These are phyloP conservation scores for Lactarius psammicola DNA, from an alignment of 768 basidiomycete genomes.

Conservation along the genomic window DNA sequence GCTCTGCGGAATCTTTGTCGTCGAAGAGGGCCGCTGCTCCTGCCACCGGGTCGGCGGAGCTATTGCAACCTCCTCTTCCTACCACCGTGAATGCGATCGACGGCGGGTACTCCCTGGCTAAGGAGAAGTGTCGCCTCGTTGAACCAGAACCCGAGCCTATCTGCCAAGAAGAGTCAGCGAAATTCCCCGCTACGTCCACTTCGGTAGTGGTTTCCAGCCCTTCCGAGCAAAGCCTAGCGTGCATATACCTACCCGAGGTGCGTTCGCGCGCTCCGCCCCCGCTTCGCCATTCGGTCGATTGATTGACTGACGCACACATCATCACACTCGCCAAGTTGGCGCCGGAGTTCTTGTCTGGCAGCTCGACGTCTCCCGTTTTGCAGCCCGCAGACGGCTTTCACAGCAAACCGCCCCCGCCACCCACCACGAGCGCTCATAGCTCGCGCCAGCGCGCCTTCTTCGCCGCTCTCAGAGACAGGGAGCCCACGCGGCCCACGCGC, in stretches of 20 bases:
- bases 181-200: neutral
- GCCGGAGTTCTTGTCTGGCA: constrained; percentile 26
- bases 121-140: constrained; percentile 11
- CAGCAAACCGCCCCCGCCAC: constrained; percentile 13
- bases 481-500: constrained; percentile 5
- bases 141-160: neutral
- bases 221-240: constrained; percentile 22
- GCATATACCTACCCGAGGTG: constrained; percentile 27
- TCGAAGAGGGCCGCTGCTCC: neutral
- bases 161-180: neutral
- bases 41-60: constrained; percentile 1
- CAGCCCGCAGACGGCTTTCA: constrained; percentile 26
- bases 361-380: constrained; percentile 23
- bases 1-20: constrained; percentile 21
- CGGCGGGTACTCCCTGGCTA: neutral
- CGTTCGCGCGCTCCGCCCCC: neutral
- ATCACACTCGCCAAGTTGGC: constrained; percentile 15
- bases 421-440: neutral
- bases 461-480: constrained; percentile 16
- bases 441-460: constrained; percentile 24
- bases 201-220: neutral
- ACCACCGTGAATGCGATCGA: neutral
- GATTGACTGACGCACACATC: no score
- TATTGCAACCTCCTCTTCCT: constrained; percentile 16
- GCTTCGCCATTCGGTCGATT: neutral